phyloP scores from a whole-genome alignment of 2,329 filamentous ascomycete species.

The Penicillium sp. region DNA sequence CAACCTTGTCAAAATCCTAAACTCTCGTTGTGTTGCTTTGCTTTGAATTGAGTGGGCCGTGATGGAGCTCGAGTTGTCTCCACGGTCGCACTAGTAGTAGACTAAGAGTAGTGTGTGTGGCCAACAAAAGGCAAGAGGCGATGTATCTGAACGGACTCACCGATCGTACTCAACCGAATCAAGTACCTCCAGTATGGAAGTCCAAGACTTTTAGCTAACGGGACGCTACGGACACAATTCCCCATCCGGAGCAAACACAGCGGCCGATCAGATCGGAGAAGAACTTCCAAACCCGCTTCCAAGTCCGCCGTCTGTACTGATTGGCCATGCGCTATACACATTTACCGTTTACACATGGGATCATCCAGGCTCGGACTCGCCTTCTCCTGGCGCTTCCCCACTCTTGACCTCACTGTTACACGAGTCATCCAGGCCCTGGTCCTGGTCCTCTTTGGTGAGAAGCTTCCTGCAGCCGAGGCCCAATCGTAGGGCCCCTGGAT shows the following conservation, averaged over 20 bases:
- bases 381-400: neutral
- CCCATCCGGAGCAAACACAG: neutral
- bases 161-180: neutral
- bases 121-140: neutral
- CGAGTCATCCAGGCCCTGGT: neutral
- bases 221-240: neutral
- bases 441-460: neutral
- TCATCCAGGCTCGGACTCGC: neutral
- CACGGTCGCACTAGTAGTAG: neutral
- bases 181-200: neutral
- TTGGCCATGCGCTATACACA: conserved; percentile 2
- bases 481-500: neutral
- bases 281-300: conserved; percentile 8
- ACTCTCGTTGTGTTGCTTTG: neutral
- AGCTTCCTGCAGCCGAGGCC: conserved; percentile 4
- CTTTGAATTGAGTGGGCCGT: neutral
- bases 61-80: neutral
- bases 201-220: neutral
- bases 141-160: neutral
- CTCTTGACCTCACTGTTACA: neutral
- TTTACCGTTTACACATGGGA: neutral
- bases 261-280: conserved; percentile 12
- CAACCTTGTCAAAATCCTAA: neutral
- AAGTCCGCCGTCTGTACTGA: conserved; percentile 10
- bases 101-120: neutral